A percentile compares a stretch with the other conserved stretches of the same genome.
phyloP scores from a whole-genome alignment of 169 alveolate genomes.

The Eimeria acervulina region DNA sequence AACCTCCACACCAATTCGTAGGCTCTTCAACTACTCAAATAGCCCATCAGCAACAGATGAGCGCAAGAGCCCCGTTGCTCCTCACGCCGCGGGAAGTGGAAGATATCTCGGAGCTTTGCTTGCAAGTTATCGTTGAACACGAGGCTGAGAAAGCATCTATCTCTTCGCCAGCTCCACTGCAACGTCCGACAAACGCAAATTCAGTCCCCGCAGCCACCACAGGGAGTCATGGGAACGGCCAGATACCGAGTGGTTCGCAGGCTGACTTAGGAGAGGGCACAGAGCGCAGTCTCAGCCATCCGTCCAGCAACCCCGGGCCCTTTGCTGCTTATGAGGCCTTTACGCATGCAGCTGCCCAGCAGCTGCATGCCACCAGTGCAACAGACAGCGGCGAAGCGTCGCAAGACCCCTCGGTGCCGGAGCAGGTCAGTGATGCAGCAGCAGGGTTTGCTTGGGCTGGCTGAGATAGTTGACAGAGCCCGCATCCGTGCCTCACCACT shows the following conservation, averaged over 20 bases:
- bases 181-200: background rate
- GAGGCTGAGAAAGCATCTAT: constrained; percentile 16
- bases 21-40: background rate
- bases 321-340: constrained; percentile 29
- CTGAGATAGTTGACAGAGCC: background rate
- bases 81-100: background rate
- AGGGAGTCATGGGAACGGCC: background rate
- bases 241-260: no score
- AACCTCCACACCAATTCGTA: background rate
- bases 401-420: constrained; percentile 55
- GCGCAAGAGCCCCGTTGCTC: background rate
- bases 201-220: background rate
- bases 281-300: background rate
- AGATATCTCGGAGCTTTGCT: background rate
- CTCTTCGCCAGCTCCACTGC: background rate
- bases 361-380: background rate
- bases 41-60: background rate
- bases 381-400: background rate
- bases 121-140: constrained; percentile 42
- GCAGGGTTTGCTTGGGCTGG: background rate
- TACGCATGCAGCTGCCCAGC: background rate
- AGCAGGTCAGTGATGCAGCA: constrained; percentile 51
- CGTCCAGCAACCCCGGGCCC: background rate
- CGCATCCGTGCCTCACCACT: background rate
- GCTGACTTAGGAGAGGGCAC: background rate